phyloP scores from a whole-genome alignment of 768 basidiomycete species.

The Kwoniella sp. region DNA sequence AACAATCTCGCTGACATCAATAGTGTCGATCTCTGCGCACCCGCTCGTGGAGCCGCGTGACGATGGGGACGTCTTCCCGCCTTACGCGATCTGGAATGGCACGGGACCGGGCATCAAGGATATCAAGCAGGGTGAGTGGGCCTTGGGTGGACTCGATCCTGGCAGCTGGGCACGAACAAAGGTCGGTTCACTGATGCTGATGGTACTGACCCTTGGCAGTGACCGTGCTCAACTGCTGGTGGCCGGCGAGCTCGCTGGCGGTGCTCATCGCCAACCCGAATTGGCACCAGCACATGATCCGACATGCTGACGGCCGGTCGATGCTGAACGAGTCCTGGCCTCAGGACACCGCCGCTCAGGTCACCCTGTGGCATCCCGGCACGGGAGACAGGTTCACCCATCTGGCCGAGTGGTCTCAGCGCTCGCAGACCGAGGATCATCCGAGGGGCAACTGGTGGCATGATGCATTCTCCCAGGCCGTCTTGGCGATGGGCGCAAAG shows the following conservation, averaged over 20 bases:
- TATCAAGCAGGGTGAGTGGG: slow-evolving; percentile 28
- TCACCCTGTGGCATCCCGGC: slow-evolving; percentile 15
- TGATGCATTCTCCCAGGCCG: slow-evolving; percentile 8
- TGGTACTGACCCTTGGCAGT: slow-evolving; percentile 7
- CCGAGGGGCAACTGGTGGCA: slow-evolving; percentile 19
- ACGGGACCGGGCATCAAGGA: slow-evolving; percentile 18
- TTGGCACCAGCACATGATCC: slow-evolving; percentile 25
- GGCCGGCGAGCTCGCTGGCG: slow-evolving; percentile 24
- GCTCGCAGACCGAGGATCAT: slow-evolving; percentile 14
- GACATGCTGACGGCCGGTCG: slow-evolving; percentile 17
- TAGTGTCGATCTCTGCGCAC: too few species aligned
- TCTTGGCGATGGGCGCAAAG: neutral
- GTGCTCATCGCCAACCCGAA: slow-evolving; percentile 21
- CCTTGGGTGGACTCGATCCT: too few species aligned
- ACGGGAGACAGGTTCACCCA: neutral
- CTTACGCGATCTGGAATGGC: slow-evolving; percentile 22
- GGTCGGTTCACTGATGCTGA: neutral
- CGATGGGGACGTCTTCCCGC: too few species aligned
- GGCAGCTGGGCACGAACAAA: too few species aligned
- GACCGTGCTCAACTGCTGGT: slow-evolving; percentile 30
- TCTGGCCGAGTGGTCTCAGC: neutral
- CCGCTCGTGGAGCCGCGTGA: too few species aligned
- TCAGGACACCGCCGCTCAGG: slow-evolving; percentile 1
- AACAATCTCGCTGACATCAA: too few species aligned
- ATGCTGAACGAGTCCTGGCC: slow-evolving; percentile 11